Evolutionary conservation across 2,329 filamentous ascomycete genomes (phyloP).

Genomic region (Cordyceps farinosa): DNA sequence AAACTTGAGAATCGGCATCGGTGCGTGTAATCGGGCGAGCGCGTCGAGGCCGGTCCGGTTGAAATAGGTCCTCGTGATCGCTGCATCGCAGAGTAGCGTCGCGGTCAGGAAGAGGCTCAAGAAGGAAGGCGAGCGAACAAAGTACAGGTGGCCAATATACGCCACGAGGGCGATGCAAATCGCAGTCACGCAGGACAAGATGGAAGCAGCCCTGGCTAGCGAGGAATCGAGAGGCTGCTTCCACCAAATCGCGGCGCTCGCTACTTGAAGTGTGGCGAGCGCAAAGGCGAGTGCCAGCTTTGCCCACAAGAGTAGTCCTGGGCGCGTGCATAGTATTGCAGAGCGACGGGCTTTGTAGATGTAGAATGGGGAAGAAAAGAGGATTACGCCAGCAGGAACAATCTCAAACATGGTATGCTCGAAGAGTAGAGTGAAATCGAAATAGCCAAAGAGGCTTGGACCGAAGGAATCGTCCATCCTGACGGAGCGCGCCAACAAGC

Average conservation of each 20-base stretch:
- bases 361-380: no score
- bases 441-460: no score
- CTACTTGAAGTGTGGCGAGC: constrained; percentile 20
- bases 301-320: constrained; percentile 21
- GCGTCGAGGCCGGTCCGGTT: constrained; percentile 24
- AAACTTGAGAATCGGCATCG: constrained; percentile 27
- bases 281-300: constrained; percentile 19
- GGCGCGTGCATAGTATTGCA: no score
- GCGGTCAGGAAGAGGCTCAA: constrained; percentile 31
- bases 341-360: no score
- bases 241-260: constrained; percentile 28
- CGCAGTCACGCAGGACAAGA: constrained; percentile 27
- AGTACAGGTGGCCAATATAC: constrained; percentile 32
- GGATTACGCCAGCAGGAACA: no score
- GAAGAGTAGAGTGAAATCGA: no score
- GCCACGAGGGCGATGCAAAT: constrained; percentile 28
- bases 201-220: constrained; percentile 28
- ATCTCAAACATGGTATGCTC: no score
- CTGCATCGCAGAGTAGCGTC: constrained; percentile 33
- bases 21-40: constrained; percentile 28
- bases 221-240: constrained; percentile 15
- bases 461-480: no score
- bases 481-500: no score
- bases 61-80: constrained; percentile 31
- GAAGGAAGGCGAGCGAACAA: constrained; percentile 30